Percentiles rank a stretch among this genome's conserved stretches.
phyloP scores from a whole-genome alignment of 768 basidiomycete genomes.

The Boletus tylopilopsis region DNA sequence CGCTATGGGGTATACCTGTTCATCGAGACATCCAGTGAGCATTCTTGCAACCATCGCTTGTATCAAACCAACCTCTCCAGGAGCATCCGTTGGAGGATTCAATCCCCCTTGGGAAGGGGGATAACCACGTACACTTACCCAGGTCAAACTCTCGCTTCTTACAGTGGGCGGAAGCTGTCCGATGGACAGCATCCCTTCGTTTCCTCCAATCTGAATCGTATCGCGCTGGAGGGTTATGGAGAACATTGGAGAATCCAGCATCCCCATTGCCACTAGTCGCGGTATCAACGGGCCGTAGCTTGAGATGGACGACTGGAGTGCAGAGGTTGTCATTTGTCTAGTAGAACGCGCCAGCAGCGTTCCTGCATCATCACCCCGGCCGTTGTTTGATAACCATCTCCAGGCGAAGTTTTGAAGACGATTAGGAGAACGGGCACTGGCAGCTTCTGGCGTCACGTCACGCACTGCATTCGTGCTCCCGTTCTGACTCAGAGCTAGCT shows the following conservation, averaged over 20 bases:
- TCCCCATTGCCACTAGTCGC: conserved; percentile 39
- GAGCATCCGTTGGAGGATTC: conserved; percentile 49
- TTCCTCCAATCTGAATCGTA: conserved; percentile 63
- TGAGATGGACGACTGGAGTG: conserved; percentile 40
- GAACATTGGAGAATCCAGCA: conserved; percentile 45
- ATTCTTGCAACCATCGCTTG: background rate
- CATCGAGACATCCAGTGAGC: conserved; percentile 1
- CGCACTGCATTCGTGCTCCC: background rate
- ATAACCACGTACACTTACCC: conserved; percentile 63
- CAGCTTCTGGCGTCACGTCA: background rate
- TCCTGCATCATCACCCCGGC: background rate
- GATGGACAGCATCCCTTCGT: conserved; percentile 60
- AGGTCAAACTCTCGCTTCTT: conserved; percentile 48
- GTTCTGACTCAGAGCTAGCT: conserved; percentile 30
- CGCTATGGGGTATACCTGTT: conserved; percentile 54
- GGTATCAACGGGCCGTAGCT: conserved; percentile 44
- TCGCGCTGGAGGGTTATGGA: conserved; percentile 66
- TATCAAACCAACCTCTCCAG: conserved; percentile 49
- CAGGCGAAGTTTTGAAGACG: conserved; percentile 11
- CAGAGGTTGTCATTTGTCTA: conserved; percentile 15
- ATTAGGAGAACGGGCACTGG: background rate
- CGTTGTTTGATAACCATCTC: conserved; percentile 19
- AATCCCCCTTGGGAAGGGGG: conserved; percentile 49
- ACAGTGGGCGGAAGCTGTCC: conserved; percentile 60
- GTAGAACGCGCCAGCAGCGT: conserved; percentile 2